Evolutionary conservation across 2,329 filamentous ascomycete genomes (phyloP).

Genomic region (Aotearoamyces nothofagi): DNA sequence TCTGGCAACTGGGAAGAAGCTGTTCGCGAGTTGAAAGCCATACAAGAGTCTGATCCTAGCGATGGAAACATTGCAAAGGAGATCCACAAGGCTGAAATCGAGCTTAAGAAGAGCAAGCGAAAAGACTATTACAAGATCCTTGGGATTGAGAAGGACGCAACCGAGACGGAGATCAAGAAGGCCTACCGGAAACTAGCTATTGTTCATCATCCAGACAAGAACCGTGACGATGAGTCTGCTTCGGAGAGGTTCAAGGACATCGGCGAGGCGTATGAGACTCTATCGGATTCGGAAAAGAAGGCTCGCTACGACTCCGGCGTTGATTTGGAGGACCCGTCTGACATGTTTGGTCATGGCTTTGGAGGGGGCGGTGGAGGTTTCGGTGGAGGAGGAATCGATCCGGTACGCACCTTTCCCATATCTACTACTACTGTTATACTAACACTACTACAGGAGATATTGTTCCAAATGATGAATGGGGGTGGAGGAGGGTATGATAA

Average conservation of each 20-base stretch:
- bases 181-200: slow-evolving; percentile 93
- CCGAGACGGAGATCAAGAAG: slow-evolving; percentile 80
- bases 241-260: slow-evolving; percentile 96
- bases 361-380: slow-evolving; percentile 40
- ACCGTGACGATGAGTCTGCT: slow-evolving; percentile 69
- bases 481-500: slow-evolving; percentile 13
- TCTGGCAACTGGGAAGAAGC: slow-evolving; percentile 87
- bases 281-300: slow-evolving; percentile 90
- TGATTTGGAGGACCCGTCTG: slow-evolving; percentile 74
- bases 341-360: slow-evolving; percentile 61
- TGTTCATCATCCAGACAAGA: slow-evolving; percentile 94
- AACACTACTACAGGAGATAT: no score
- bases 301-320: slow-evolving; percentile 85
- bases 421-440: no score
- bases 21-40: slow-evolving; percentile 73
- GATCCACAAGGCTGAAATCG: slow-evolving; percentile 77
- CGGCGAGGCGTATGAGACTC: slow-evolving; percentile 87
- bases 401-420: no score
- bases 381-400: slow-evolving; percentile 50
- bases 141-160: slow-evolving; percentile 70
- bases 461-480: slow-evolving; percentile 68
- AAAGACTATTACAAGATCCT: slow-evolving; percentile 99
- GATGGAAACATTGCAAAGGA: slow-evolving; percentile 74
- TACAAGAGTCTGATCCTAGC: slow-evolving; percentile 68
- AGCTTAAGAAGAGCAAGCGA: slow-evolving; percentile 91